Conservation (phyloP, 164 flowering plant genomes). For the Vitis riparia region DNA sequence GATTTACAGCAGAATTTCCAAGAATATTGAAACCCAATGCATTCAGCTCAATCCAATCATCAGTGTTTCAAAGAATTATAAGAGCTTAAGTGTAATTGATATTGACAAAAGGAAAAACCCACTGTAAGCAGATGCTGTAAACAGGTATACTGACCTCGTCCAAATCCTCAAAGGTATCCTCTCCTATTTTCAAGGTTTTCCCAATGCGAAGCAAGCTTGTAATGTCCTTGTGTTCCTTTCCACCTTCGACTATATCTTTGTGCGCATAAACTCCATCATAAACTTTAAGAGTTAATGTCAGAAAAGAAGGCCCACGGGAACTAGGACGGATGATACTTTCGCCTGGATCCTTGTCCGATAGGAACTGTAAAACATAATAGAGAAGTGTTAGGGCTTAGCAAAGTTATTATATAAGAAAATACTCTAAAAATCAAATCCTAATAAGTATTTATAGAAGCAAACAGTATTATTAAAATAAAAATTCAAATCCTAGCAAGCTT, state of each 20-base stretch:
- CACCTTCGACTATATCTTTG: conserved; percentile 89
- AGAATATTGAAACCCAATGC: no score
- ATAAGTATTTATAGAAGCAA: no score
- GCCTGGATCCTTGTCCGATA: conserved; percentile 88
- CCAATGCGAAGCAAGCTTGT: conserved; percentile 93
- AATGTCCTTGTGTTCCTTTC: conserved; percentile 90
- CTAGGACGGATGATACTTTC: conserved; percentile 94
- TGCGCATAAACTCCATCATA: conserved; percentile 94
- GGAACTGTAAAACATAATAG: conserved; percentile 44
- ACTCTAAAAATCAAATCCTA: no score
- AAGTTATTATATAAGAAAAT: not conserved
- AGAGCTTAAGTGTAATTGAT: conserved; percentile 1
- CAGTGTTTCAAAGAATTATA: not conserved
- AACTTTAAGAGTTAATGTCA: conserved; percentile 85
- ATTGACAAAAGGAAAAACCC: not conserved
- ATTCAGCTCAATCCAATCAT: no score
- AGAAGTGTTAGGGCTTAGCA: not conserved
- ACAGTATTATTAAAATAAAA: no score
- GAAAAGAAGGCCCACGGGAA: conserved; percentile 78
- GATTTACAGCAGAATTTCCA: no score
- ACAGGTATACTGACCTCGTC: conserved; percentile 62
- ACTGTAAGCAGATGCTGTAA: not conserved
- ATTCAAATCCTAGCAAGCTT: no score
- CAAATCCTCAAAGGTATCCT: conserved; percentile 91
- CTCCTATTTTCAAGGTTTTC: conserved; percentile 89